Conservation (phyloP, 768 basidiomycete species). For the Myochromella boudieri region DNA sequence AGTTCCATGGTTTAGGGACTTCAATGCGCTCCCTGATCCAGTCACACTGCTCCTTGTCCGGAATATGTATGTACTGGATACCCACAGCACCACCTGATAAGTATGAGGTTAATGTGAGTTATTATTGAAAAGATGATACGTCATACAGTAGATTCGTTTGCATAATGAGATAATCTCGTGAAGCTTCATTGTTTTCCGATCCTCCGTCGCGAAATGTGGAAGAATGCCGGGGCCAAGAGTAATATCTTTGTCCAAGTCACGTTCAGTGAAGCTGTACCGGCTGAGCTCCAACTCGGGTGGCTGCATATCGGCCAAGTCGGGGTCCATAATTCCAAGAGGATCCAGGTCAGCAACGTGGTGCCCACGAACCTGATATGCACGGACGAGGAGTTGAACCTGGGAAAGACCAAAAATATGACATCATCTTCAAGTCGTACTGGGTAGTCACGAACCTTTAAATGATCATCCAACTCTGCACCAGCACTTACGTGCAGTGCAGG, state of each 20-base stretch:
- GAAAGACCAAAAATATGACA: slow-evolving; percentile 3
- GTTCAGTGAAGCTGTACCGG: slow-evolving; percentile 93
- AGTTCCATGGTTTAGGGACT: slow-evolving; percentile 95
- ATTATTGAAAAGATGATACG: background rate
- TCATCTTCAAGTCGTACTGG: slow-evolving; percentile 6
- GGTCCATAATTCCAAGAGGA: slow-evolving; percentile 89
- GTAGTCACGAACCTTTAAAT: slow-evolving; percentile 72
- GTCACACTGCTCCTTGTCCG: slow-evolving; percentile 98
- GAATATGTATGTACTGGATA: slow-evolving; percentile 93
- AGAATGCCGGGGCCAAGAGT: slow-evolving; percentile 94
- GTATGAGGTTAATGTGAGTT: slow-evolving; percentile 1
- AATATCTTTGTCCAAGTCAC: slow-evolving; percentile 93
- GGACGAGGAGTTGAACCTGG: slow-evolving; percentile 94
- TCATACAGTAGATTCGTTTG: slow-evolving; percentile 92
- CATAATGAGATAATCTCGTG: slow-evolving; percentile 89
- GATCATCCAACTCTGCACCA: slow-evolving; percentile 84
- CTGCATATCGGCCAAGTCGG: slow-evolving; percentile 75
- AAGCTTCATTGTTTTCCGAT: slow-evolving; percentile 83
- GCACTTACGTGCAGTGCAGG: slow-evolving; percentile 69
- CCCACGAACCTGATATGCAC: slow-evolving; percentile 98
- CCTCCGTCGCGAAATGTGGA: slow-evolving; percentile 89
- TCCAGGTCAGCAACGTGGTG: slow-evolving; percentile 96
- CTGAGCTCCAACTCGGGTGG: slow-evolving; percentile 93
- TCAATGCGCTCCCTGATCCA: slow-evolving; percentile 98
- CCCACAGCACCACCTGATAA: slow-evolving; percentile 78